Evolutionary conservation across 139 green algal species (phyloP).

Genomic region (Closterium sp.): DNA sequence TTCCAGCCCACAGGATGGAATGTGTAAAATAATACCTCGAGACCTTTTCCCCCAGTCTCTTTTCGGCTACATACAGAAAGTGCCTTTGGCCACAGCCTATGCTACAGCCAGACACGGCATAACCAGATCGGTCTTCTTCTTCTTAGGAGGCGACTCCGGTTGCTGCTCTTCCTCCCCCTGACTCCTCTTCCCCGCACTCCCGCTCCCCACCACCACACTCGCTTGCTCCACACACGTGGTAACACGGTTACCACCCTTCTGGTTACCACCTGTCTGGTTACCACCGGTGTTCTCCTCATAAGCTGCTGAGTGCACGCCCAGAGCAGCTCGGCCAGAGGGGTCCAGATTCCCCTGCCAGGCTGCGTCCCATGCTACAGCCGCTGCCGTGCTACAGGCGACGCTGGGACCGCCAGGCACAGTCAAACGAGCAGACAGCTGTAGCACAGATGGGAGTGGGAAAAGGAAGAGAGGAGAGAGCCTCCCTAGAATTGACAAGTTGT

Average conservation of each 20-base stretch:
- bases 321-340: slow-evolving; percentile 46
- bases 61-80: too few relatives aligned
- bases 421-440: slow-evolving; percentile 7
- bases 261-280: neutral
- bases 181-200: neutral
- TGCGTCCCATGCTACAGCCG: slow-evolving; percentile 38
- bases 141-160: too few relatives aligned
- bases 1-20: too few relatives aligned
- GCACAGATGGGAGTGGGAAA: neutral
- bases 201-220: too few relatives aligned
- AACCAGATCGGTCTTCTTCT: too few relatives aligned
- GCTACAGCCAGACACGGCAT: too few relatives aligned
- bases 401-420: slow-evolving; percentile 46
- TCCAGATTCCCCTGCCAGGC: slow-evolving; percentile 49
- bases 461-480: neutral
- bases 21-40: too few relatives aligned
- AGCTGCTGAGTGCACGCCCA: slow-evolving; percentile 25
- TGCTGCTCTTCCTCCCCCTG: too few relatives aligned
- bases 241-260: neutral
- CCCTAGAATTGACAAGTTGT: too few relatives aligned
- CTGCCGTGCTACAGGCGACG: slow-evolving; percentile 44
- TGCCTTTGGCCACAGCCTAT: too few relatives aligned
- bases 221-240: neutral
- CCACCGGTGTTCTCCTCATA: slow-evolving; percentile 6
- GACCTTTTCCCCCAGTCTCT: too few relatives aligned